A percentile compares a stretch with the other conserved stretches of the same genome.
Conservation (phyloP, 768 basidiomycete genomes). For the Lactarius tabidus region DNA sequence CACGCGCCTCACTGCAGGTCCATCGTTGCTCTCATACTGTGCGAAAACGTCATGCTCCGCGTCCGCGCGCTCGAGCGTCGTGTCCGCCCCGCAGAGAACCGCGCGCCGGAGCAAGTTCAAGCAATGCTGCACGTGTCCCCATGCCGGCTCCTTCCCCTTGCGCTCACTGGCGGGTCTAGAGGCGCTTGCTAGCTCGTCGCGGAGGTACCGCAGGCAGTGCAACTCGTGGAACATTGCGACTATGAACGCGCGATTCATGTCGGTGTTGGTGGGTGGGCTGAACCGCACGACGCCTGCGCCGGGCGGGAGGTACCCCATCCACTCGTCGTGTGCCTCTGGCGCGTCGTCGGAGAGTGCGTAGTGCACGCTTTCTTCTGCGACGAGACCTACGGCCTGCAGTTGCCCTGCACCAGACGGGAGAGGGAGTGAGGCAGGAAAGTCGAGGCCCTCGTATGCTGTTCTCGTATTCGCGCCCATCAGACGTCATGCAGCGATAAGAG, state of each 20-base stretch:
- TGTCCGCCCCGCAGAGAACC: conserved; percentile 37
- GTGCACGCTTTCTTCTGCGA: background rate
- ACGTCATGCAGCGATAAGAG: background rate
- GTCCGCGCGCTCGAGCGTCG: conserved; percentile 34
- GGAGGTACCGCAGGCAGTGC: conserved; percentile 42
- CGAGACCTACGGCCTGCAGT: background rate
- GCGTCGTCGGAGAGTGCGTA: conserved; percentile 30
- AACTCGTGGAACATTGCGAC: conserved; percentile 46
- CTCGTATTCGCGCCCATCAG: background rate
- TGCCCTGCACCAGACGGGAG: background rate
- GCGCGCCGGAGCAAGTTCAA: conserved; percentile 39
- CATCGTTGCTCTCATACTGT: background rate
- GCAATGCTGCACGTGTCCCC: conserved; percentile 37
- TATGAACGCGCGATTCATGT: conserved; percentile 31
- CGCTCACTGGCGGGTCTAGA: background rate
- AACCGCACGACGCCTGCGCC: conserved; percentile 30
- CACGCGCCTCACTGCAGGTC: conserved; percentile 30
- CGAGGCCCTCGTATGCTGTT: conserved; percentile 33
- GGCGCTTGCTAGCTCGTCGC: conserved; percentile 28
- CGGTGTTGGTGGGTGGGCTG: background rate
- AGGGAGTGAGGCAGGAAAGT: conserved; percentile 32
- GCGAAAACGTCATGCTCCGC: conserved; percentile 26
- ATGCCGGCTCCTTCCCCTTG: conserved; percentile 13
- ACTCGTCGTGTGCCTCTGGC: conserved; percentile 29
- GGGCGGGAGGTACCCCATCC: conserved; percentile 30